Percentiles rank a stretch among this genome's conserved stretches.
Evolutionary conservation across 352 stramenopile species (phyloP).

Genomic region (Thraustotheca clavata): DNA sequence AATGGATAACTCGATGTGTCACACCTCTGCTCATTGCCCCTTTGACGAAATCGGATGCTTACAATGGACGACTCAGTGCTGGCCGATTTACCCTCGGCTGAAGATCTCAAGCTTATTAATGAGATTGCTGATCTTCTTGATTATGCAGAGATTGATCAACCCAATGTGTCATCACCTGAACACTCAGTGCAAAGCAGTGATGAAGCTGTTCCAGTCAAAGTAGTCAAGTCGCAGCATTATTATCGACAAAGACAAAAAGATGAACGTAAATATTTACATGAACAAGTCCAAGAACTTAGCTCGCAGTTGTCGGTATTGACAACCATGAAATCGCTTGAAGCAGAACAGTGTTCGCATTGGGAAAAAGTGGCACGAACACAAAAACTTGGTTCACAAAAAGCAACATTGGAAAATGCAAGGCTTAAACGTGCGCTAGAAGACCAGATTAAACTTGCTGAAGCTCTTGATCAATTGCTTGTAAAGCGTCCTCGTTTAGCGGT

Average conservation of each 20-base stretch:
- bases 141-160: background rate
- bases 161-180: background rate
- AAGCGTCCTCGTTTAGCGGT: background rate
- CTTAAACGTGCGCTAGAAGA: background rate
- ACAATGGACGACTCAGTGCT: background rate
- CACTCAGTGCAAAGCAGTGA: background rate
- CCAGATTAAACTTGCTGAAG: background rate
- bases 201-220: background rate
- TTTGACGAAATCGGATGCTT: background rate
- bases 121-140: background rate
- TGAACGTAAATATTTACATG: background rate
- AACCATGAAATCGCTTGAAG: background rate
- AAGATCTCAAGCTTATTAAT: conserved; percentile 1
- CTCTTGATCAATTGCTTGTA: background rate
- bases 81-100: background rate
- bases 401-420: background rate
- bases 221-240: conserved; percentile 5
- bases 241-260: conserved; percentile 1
- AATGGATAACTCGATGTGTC: background rate
- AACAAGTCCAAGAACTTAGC: conserved; percentile 1
- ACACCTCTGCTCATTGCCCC: background rate
- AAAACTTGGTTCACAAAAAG: background rate
- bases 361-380: conserved; percentile 2
- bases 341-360: conserved; percentile 1
- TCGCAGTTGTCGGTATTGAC: background rate